These are phyloP conservation scores for Penicillium daleae DNA, from an alignment of 495 filamentous ascomycete species.

Conservation along the genomic window DNA sequence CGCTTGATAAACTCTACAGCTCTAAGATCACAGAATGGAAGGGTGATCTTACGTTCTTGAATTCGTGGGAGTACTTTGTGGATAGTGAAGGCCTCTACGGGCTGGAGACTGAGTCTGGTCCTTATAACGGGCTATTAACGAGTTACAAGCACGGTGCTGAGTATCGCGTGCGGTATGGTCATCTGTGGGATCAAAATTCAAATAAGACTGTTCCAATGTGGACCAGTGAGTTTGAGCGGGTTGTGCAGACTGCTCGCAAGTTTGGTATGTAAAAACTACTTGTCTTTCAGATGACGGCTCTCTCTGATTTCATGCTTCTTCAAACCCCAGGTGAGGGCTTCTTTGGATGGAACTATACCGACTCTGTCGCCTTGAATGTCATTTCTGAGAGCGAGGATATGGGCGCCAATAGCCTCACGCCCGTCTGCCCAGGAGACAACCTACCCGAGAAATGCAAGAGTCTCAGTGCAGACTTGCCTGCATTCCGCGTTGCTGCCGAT, in stretches of 20 bases:
- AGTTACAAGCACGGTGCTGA: slow-evolving; percentile 45
- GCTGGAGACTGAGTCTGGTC: slow-evolving; percentile 46
- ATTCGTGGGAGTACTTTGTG: slow-evolving; percentile 56
- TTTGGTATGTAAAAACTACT: slow-evolving; percentile 34
- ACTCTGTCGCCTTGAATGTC: slow-evolving; percentile 42
- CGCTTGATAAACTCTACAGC: slow-evolving; percentile 25
- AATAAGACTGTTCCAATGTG: slow-evolving; percentile 39
- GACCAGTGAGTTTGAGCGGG: slow-evolving; percentile 51
- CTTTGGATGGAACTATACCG: slow-evolving; percentile 51
- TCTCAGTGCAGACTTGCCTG: slow-evolving; percentile 12
- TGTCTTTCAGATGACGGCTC: not conserved
- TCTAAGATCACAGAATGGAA: slow-evolving; percentile 25
- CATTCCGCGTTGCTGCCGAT: slow-evolving; percentile 28
- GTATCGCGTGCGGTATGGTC: slow-evolving; percentile 48
- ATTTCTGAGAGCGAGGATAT: slow-evolving; percentile 49
- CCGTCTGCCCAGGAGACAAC: slow-evolving; percentile 30
- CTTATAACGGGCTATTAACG: slow-evolving; percentile 53
- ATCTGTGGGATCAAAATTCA: slow-evolving; percentile 39
- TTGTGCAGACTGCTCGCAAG: slow-evolving; percentile 56
- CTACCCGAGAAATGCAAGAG: slow-evolving; percentile 13
- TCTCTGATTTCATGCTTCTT: not conserved
- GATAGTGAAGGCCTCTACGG: slow-evolving; percentile 34
- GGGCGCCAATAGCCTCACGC: slow-evolving; percentile 57
- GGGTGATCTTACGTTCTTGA: slow-evolving; percentile 52
- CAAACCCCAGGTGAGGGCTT: slow-evolving; percentile 42